Conservation (phyloP, 345 rosid species). For the Moringa oleifera region DNA sequence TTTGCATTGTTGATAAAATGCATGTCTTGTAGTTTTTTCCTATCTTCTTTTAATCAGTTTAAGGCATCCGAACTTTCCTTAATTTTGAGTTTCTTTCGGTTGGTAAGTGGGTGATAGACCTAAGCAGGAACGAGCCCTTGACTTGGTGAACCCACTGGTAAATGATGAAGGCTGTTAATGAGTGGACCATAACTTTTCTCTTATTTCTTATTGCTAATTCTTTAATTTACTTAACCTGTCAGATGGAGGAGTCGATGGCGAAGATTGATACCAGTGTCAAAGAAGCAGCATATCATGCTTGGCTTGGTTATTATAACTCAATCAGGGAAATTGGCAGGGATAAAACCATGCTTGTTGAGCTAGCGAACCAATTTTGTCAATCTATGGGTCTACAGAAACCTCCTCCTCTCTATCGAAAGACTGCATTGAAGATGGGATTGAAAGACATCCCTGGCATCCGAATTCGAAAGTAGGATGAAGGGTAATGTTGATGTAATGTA, state of each 20-base stretch:
- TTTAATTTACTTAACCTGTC: conserved; percentile 20
- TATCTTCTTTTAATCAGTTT: no score
- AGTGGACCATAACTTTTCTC: no score
- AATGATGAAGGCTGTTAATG: no score
- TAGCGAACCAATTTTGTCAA: conserved; percentile 61
- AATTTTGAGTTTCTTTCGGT: no score
- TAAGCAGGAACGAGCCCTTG: no score
- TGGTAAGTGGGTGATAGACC: no score
- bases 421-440: conserved; percentile 93
- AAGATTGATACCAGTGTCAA: conserved; percentile 72
- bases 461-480: conserved; percentile 32
- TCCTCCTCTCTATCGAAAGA: conserved; percentile 71
- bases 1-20: no score
- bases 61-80: no score
- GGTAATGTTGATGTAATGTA: no score
- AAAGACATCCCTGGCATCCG: conserved; percentile 74
- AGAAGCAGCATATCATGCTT: conserved; percentile 96
- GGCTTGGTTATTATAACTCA: conserved; percentile 94
- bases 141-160: no score
- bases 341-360: conserved; percentile 78
- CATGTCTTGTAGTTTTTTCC: no score
- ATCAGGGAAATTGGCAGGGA: conserved; percentile 81
- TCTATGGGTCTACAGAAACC: conserved; percentile 82
- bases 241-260: conserved; percentile 62
- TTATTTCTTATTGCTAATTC: neutral